Evolutionary conservation across 495 filamentous ascomycete genomes (phyloP).

Genomic region (Hypoxylon subgilvum): DNA sequence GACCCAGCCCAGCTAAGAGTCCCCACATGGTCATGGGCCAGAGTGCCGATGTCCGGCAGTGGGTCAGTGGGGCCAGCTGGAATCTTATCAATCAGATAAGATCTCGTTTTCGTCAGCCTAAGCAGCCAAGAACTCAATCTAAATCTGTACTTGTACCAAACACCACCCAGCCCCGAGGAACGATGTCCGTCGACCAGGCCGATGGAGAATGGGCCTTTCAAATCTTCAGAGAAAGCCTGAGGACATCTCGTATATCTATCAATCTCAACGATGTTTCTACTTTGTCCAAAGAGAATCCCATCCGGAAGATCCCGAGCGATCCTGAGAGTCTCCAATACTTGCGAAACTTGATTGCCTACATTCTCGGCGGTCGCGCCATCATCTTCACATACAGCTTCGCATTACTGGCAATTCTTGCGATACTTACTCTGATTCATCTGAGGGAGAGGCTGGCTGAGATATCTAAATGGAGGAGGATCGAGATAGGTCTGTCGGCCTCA

Average conservation of each 20-base stretch:
- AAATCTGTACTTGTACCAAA: neutral
- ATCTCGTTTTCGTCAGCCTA: slow-evolving; percentile 21
- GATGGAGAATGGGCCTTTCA: slow-evolving; percentile 22
- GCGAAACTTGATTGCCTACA: slow-evolving; percentile 37
- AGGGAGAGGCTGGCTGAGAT: slow-evolving; percentile 19
- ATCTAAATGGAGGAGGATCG: slow-evolving; percentile 31
- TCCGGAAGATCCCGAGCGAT: slow-evolving; percentile 22
- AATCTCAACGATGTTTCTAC: slow-evolving; percentile 8
- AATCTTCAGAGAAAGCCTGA: slow-evolving; percentile 31
- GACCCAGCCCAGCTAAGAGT: too few species aligned
- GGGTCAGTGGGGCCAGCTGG: neutral
- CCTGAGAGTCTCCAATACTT: slow-evolving; percentile 46
- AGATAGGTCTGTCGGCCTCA: slow-evolving; percentile 3
- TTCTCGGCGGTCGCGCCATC: slow-evolving; percentile 44
- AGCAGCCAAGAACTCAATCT: slow-evolving; percentile 6
- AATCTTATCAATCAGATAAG: slow-evolving; percentile 43
- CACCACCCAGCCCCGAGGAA: slow-evolving; percentile 7
- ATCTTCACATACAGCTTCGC: slow-evolving; percentile 45
- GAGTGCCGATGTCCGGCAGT: slow-evolving; percentile 18
- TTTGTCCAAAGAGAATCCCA: slow-evolving; percentile 3
- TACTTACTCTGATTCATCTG: slow-evolving; percentile 41
- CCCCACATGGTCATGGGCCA: slow-evolving; percentile 11
- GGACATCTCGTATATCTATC: slow-evolving; percentile 24
- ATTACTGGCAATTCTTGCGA: slow-evolving; percentile 38
- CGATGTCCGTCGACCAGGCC: slow-evolving; percentile 21